A percentile compares a stretch with the other conserved stretches of the same genome.
These are phyloP conservation scores for Oryza punctata DNA, from an alignment of 176 grass and related monocot species.

Conservation along the genomic window DNA sequence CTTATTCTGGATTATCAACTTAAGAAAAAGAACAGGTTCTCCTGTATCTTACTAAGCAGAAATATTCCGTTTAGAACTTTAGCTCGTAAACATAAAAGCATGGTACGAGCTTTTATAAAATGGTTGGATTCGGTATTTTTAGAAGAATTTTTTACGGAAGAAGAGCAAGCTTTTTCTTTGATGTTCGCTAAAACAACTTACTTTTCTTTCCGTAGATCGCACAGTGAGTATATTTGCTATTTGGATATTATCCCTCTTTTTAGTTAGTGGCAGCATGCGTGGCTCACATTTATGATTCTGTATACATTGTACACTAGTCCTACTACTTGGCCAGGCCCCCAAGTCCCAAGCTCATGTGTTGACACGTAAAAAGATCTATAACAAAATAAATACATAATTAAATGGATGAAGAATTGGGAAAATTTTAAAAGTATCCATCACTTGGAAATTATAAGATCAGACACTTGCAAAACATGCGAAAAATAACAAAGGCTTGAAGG, in stretches of 20 bases:
- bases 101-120: too few relatives aligned
- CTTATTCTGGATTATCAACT: conserved; percentile 28
- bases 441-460: not conserved
- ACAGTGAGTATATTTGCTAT: too few relatives aligned
- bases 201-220: too few relatives aligned
- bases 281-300: not conserved
- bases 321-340: not conserved
- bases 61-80: not conserved
- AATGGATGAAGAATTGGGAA: not conserved
- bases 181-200: too few relatives aligned
- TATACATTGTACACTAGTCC: not conserved
- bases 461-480: not conserved
- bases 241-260: too few relatives aligned
- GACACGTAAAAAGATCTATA: not conserved
- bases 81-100: too few relatives aligned
- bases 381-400: not conserved
- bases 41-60: not conserved
- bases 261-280: not conserved
- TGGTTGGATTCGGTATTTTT: too few relatives aligned
- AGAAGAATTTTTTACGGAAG: too few relatives aligned
- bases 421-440: not conserved
- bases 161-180: too few relatives aligned
- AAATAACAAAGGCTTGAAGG: not conserved
- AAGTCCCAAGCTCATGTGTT: not conserved
- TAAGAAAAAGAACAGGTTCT: conserved; percentile 23